Percentiles rank a stretch among this genome's conserved stretches.
Conservation (phyloP, 495 filamentous ascomycete genomes). For the Clavariopsis aquatica region DNA sequence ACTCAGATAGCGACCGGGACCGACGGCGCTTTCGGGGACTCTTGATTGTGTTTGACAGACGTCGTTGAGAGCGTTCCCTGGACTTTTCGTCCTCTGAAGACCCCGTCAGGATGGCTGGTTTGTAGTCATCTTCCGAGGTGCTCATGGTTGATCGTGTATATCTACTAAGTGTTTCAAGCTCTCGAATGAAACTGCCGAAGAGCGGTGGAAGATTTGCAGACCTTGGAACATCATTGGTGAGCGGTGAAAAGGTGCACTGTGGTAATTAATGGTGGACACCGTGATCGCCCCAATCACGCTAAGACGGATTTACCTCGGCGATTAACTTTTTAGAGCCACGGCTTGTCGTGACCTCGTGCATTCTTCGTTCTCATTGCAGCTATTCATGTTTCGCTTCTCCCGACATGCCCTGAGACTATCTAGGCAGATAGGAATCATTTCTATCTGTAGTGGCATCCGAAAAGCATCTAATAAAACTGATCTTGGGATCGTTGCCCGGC, state of each 20-base stretch:
- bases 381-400: conserved; percentile 33
- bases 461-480: conserved; percentile 12
- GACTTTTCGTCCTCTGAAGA: neutral
- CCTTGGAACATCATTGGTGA: conserved; percentile 3
- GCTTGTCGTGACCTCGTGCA: neutral
- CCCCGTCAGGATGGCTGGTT: neutral
- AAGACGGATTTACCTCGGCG: conserved; percentile 27
- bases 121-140: conserved; percentile 15
- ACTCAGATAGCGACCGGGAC: conserved; percentile 1
- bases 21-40: conserved; percentile 23
- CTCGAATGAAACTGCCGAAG: neutral
- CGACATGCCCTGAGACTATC: conserved; percentile 30
- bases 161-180: neutral
- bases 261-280: neutral
- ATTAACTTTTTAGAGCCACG: too few relatives aligned
- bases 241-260: neutral
- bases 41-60: neutral
- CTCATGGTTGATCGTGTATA: conserved; percentile 1
- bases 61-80: neutral
- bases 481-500: neutral
- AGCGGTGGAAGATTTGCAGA: neutral
- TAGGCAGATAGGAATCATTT: neutral
- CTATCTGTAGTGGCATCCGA: conserved; percentile 2
- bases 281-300: neutral
- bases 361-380: neutral